These are phyloP conservation scores for Kodamaea ohmeri DNA, from an alignment of 1,139 yeast species.

Conservation along the genomic window DNA sequence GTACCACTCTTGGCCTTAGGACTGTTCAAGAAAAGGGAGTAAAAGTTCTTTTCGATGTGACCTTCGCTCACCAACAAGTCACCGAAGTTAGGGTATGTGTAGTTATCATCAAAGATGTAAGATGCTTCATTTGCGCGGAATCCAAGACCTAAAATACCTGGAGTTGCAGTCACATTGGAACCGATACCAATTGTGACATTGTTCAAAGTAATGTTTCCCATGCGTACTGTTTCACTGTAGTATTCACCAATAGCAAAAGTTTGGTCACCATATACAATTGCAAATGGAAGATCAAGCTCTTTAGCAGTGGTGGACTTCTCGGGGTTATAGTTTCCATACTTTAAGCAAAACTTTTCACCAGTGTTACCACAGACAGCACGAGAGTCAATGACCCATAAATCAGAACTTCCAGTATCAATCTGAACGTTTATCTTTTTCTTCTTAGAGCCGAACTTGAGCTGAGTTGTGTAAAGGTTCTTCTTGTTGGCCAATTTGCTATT, in stretches of 20 bases:
- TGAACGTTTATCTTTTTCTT: constrained; percentile 12
- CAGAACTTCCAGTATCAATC: constrained; percentile 24
- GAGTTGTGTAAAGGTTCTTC: constrained; percentile 13
- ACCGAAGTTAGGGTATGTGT: constrained; percentile 21
- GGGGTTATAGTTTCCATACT: constrained; percentile 13
- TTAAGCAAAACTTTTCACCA: constrained; percentile 5
- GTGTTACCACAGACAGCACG: constrained; percentile 8
- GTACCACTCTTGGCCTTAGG: constrained; percentile 16
- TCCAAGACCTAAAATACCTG: constrained; percentile 23
- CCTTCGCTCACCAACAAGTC: constrained; percentile 19
- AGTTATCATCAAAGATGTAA: neutral
- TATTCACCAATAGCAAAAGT: constrained; percentile 12
- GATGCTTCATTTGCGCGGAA: constrained; percentile 13
- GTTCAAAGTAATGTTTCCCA: constrained; percentile 7
- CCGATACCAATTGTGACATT: constrained; percentile 18
- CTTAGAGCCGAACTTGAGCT: constrained; percentile 16
- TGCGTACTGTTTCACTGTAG: constrained; percentile 8
- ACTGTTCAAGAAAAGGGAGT: constrained; percentile 21
- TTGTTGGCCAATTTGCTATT: constrained; percentile 4
- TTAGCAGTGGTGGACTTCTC: constrained; percentile 10
- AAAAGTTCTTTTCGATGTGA: constrained; percentile 17
- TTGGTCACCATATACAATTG: constrained; percentile 14
- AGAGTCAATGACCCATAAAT: constrained; percentile 18
- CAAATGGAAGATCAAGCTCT: constrained; percentile 11
- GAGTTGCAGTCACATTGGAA: constrained; percentile 9